Evolutionary conservation across 2,329 filamentous ascomycete genomes (phyloP).

Genomic region (Cladophialophora psammophila): DNA sequence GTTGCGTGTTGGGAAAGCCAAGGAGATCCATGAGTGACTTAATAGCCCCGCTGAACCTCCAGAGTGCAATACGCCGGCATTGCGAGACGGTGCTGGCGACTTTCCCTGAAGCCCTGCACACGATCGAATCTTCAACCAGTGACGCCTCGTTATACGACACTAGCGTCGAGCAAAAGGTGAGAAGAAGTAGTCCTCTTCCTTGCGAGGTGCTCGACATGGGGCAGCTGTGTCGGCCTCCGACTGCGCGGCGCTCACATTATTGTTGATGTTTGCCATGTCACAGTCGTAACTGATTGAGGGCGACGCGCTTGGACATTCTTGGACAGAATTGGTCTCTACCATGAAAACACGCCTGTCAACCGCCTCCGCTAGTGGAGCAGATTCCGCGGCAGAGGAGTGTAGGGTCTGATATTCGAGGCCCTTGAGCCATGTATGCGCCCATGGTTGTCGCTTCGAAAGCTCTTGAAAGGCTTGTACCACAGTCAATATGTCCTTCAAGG

Average conservation of each 20-base stretch:
- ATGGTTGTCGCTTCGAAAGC: slow-evolving; percentile 5
- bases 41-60: neutral
- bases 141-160: neutral
- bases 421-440: slow-evolving; percentile 1
- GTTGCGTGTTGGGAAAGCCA: neutral
- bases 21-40: neutral
- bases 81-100: neutral
- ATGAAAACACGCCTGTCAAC: neutral
- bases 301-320: neutral
- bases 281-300: neutral
- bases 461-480: slow-evolving; percentile 12
- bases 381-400: neutral
- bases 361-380: neutral
- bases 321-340: neutral
- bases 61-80: neutral
- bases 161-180: neutral
- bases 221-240: neutral
- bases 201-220: neutral
- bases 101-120: too few species aligned
- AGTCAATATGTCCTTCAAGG: neutral
- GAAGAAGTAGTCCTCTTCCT: neutral
- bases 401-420: neutral
- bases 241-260: neutral
- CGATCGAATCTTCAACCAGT: too few species aligned
- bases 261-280: neutral